These are phyloP conservation scores for Herpetospermum pedunculosum DNA, from an alignment of 306 rosid species.

Conservation along the genomic window DNA sequence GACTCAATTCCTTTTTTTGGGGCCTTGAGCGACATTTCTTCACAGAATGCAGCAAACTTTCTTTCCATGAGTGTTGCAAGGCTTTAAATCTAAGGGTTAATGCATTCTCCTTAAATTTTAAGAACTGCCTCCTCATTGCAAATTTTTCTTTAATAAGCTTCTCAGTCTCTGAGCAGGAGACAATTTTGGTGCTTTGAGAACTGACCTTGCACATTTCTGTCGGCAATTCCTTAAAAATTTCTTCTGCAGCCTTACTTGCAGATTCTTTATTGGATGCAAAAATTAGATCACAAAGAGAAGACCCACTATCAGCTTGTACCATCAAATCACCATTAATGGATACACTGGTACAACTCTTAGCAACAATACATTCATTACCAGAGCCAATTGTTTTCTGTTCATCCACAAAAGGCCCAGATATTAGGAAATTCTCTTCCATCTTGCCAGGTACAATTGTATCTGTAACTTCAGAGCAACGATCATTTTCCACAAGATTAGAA, in stretches of 20 bases:
- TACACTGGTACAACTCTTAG: conserved; percentile 19
- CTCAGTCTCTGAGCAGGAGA: conserved; percentile 14
- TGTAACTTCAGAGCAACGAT: conserved; percentile 20
- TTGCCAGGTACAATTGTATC: conserved; percentile 20
- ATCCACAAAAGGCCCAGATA: conserved; percentile 27
- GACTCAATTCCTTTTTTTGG: conserved; percentile 61
- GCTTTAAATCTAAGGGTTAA: conserved; percentile 67
- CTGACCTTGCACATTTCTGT: conserved; percentile 16
- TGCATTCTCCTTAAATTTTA: conserved; percentile 71
- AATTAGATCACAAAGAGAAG: conserved; percentile 24
- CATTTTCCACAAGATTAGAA: conserved; percentile 17
- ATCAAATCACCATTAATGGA: conserved; percentile 9
- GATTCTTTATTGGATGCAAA: conserved; percentile 51
- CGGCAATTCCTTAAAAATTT: conserved; percentile 40
- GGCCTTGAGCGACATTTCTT: conserved; percentile 59
- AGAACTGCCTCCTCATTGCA: conserved; percentile 35
- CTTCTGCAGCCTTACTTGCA: conserved; percentile 31
- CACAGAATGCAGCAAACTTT: conserved; percentile 53
- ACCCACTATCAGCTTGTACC: conserved; percentile 14
- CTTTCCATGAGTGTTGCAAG: conserved; percentile 74
- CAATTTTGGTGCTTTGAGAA: conserved; percentile 16
- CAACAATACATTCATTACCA: conserved; percentile 19
- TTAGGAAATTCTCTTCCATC: conserved; percentile 15
- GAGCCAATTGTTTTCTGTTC: conserved; percentile 17
- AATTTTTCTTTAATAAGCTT: conserved; percentile 39